phyloP scores from a whole-genome alignment of 2,329 filamentous ascomycete species.

The Alternaria triticina region DNA sequence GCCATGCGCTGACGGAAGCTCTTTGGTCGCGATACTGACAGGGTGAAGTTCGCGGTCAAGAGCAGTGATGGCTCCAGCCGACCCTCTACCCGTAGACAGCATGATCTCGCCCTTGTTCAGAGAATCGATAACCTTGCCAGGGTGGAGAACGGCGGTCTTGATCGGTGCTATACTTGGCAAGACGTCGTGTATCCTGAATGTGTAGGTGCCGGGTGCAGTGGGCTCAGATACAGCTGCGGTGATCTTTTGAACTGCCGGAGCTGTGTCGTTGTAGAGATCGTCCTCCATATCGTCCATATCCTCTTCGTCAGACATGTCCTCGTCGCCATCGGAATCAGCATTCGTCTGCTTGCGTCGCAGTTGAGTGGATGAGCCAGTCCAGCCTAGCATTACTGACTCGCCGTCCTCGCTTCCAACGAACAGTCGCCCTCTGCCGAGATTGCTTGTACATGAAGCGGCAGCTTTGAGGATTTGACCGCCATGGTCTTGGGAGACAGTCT shows the following conservation, averaged over 20 bases:
- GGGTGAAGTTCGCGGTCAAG: constrained; percentile 81
- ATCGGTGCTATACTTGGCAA: constrained; percentile 82
- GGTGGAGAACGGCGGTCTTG: constrained; percentile 73
- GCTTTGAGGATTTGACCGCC: constrained; percentile 69
- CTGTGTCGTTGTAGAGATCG: constrained; percentile 69
- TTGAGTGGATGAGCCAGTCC: constrained; percentile 69
- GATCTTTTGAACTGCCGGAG: constrained; percentile 50
- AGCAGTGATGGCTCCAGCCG: constrained; percentile 73
- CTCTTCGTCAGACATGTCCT: constrained; percentile 61
- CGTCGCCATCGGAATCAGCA: constrained; percentile 62
- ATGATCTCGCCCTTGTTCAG: constrained; percentile 58
- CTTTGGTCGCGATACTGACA: constrained; percentile 70
- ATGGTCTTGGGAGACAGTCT: constrained; percentile 65
- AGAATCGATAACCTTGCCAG: constrained; percentile 27
- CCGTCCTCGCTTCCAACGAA: constrained; percentile 87
- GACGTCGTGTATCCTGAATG: constrained; percentile 77
- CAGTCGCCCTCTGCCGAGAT: constrained; percentile 70
- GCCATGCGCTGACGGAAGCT: constrained; percentile 74
- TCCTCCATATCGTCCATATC: constrained; percentile 62
- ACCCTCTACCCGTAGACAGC: constrained; percentile 67
- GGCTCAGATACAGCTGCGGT: constrained; percentile 45
- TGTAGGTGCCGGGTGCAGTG: constrained; percentile 67
- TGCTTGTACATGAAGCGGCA: constrained; percentile 71
- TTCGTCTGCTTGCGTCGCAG: constrained; percentile 66
- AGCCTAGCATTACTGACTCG: constrained; percentile 82